Conservation (phyloP, 441 rosid genomes). For the Gossypium lobatum region DNA sequence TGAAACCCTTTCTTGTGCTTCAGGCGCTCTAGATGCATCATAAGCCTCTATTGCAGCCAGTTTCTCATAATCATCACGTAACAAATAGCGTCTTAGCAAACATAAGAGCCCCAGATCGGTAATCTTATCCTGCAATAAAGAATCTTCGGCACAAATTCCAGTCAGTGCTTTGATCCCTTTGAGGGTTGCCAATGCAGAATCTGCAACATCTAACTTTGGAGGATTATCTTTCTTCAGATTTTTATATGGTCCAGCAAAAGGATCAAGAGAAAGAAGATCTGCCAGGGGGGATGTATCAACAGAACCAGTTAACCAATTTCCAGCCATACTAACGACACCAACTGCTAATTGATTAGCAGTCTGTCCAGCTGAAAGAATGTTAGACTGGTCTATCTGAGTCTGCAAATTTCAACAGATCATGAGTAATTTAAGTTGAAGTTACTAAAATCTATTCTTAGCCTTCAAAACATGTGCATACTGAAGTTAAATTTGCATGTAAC, state of each 20-base stretch:
- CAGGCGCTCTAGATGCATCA: conserved; percentile 76
- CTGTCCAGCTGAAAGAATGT: conserved; percentile 57
- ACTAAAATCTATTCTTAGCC: conserved; percentile 5
- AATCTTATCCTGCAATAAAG: conserved; percentile 59
- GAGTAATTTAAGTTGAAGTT: conserved; percentile 11
- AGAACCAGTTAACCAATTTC: conserved; percentile 57
- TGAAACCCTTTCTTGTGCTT: conserved; percentile 46
- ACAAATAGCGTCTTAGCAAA: conserved; percentile 74
- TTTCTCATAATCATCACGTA: conserved; percentile 89
- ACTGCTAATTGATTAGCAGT: conserved; percentile 64
- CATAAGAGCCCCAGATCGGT: conserved; percentile 66
- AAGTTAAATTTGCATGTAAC: conserved; percentile 10
- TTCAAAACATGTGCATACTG: conserved; percentile 5
- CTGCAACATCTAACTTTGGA: conserved; percentile 69
- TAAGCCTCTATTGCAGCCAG: conserved; percentile 87
- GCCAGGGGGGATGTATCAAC: conserved; percentile 52
- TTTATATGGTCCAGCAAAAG: conserved; percentile 59
- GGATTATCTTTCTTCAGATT: conserved; percentile 60
- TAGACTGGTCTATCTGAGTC: conserved; percentile 78
- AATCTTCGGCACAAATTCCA: conserved; percentile 67
- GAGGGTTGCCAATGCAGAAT: conserved; percentile 85
- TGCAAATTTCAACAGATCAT: conserved; percentile 29
- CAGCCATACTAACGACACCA: conserved; percentile 77
- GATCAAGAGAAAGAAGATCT: conserved; percentile 88
- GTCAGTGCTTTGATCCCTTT: conserved; percentile 84